Evolutionary conservation across 441 rosid species (phyloP), one percentile per base, ranked within the genome.

Genomic region (Codiaeum variegatum): DNA sequence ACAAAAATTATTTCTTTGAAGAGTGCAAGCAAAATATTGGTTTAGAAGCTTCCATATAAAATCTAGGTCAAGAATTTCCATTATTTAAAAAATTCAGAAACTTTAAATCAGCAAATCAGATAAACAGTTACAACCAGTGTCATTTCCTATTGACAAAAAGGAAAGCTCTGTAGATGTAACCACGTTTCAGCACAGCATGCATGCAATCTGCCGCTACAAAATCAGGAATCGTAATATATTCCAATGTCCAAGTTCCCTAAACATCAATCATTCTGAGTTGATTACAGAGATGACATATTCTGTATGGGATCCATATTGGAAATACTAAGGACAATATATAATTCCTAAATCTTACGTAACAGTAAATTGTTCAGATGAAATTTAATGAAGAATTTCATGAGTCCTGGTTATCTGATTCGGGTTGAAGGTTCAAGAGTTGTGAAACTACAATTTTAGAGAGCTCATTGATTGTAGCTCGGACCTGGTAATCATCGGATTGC

Each of bases 391-490:
- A 54, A 66, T 59, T 75, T 85, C 81, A 84, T 21, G 76, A 73
- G 67, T 89, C 93, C 78, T 85, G 91, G 29, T 79, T 63, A 58
- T 90, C 97, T 29, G 75, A 65, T 29, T n/a, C n/a, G n/a, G 75
- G 62, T 78, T 84, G 96, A 68, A 91, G 83, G 77, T 88, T 92
- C 73, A 90, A 76, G 62, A 92, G 75, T 62, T 90, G 97, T 47
- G 97, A 88, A 42, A 88, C 85, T 19, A 92, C 87, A 71, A 91
- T 87, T 87, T 85, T 91, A 31, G 96, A 89, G 73, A 92, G 85
- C 75, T 93, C 98, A 73, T 71, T 88, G n/a, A 95, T 91, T 1
- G 92, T 89, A 60, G 90, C 89, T 73, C 88, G 93, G 56, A 92
- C 93, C 68, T 73, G 87, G 71, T 84, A 81, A 62, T 91, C 98